phyloP scores from a whole-genome alignment of 441 rosid species.

The Hypseocharis bilobata region DNA sequence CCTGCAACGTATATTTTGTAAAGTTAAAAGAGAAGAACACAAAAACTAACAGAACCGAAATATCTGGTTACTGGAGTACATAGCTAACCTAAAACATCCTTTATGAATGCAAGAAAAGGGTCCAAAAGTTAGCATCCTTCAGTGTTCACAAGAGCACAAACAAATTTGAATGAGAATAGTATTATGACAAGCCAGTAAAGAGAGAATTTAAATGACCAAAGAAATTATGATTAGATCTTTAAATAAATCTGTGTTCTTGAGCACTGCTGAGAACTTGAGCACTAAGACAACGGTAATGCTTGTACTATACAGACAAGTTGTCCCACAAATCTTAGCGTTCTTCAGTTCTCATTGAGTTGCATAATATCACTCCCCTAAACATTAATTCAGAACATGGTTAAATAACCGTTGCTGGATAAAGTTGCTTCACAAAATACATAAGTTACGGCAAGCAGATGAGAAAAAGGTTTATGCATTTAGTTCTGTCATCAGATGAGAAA shows the following conservation, averaged over 20 bases:
- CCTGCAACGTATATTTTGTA: slow-evolving; percentile 39
- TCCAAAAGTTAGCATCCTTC: background rate
- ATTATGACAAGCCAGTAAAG: background rate
- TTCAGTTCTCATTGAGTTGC: too few species aligned
- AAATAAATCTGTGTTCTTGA: background rate
- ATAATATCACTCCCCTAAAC: background rate
- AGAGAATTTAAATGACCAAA: background rate
- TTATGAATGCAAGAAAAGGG: background rate
- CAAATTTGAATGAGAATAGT: background rate
- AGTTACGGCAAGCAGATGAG: too few species aligned
- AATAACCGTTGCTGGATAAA: background rate
- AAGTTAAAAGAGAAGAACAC: slow-evolving; percentile 1
- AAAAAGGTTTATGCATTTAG: background rate
- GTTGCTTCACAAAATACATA: background rate
- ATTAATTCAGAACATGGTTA: background rate
- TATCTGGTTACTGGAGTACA: background rate
- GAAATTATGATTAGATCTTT: background rate
- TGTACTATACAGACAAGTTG: background rate
- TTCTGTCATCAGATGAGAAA: background rate
- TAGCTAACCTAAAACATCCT: background rate
- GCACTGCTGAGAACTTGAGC: background rate
- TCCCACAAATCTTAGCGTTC: background rate
- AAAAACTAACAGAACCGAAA: background rate
- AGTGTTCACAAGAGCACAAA: background rate
- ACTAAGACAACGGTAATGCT: background rate